A percentile compares a stretch with the other conserved stretches of the same genome.
These are phyloP conservation scores for Exophiala calicioides DNA, from an alignment of 2,329 filamentous ascomycete species.

Conservation along the genomic window DNA sequence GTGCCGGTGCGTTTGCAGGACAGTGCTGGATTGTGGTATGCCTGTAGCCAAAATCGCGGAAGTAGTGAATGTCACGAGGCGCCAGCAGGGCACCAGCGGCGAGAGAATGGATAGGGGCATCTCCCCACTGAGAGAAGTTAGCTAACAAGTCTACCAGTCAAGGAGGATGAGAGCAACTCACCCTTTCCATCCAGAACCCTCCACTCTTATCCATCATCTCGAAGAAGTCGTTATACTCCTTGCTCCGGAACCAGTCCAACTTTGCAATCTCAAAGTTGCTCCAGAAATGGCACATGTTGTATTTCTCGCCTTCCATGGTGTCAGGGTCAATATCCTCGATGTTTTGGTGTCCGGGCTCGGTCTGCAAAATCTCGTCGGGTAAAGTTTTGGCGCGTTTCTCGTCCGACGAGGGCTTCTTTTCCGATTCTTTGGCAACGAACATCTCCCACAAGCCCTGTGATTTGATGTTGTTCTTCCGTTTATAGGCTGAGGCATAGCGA, in stretches of 20 bases:
- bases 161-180: constrained; percentile 50
- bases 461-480: constrained; percentile 83
- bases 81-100: constrained; percentile 85
- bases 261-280: constrained; percentile 98
- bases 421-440: constrained; percentile 76
- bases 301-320: constrained; percentile 93
- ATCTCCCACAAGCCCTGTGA: constrained; percentile 97
- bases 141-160: constrained; percentile 7
- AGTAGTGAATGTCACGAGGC: constrained; percentile 89
- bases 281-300: constrained; percentile 99
- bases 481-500: constrained; percentile 97
- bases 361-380: constrained; percentile 78
- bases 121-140: constrained; percentile 76
- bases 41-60: constrained; percentile 96
- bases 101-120: constrained; percentile 96
- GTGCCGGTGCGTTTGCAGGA: constrained; percentile 87
- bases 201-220: constrained; percentile 98
- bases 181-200: constrained; percentile 98
- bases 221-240: constrained; percentile 97
- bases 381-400: constrained; percentile 68
- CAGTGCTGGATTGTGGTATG: constrained; percentile 99
- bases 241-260: constrained; percentile 93
- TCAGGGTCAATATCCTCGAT: constrained; percentile 85
- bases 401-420: constrained; percentile 51
- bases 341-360: constrained; percentile 68